Base-by-base conservation (phyloP, 2,329 filamentous ascomycete genomes). In the Fusarium veterinarium region DNA sequence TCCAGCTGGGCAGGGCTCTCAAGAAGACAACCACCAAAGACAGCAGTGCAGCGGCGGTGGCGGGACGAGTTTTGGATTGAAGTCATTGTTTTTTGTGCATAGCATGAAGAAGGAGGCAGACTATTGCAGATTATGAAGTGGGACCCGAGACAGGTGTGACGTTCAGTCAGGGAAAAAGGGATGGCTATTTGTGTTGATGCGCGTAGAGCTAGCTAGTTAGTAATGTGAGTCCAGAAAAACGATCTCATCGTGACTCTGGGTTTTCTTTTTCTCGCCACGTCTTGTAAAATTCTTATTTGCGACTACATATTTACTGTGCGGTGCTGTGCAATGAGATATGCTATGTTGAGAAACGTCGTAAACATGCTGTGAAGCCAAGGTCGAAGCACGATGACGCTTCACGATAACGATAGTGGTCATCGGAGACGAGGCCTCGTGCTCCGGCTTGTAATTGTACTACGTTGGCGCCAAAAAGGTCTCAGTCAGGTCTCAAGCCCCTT, bases 1-100 rank as follows among this genome's bases (percentile, higher is more conserved):
- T 99, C 69, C 91, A 95, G 79, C 84, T 90, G 70, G 95, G 96
- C 46, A 95, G 83, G 82, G 83, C 90, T 6, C 84, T 99, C 79
- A 95, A 88, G 86, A 98, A 98, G 87, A 94, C 95, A 30, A 86
- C 92, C 80, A 98, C 96, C 2, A 95, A 94, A 82, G 96, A 99
- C 82, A 91, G 91, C 81, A 98, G 95, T 82, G 83, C 77, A 52
- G 88, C 93, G 57, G 81, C 91, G 58, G 86, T 91, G 64, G 93
- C 94, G 28, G 95, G 95, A n/a, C 89, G 91, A 68, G 95, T 98
- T 66, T 81, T 90, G 80, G 85, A 84, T 69, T 89, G 83, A 48
- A 30, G 25, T 12, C 25, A 80, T 57, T 17, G n/a, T 40, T 60
- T 60, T 46, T 37, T 23, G 45, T 57, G 28, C 20, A 35, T 56